Evolutionary conservation across 2,329 filamentous ascomycete genomes (phyloP).

Genomic region (Escovopsis sp.): DNA sequence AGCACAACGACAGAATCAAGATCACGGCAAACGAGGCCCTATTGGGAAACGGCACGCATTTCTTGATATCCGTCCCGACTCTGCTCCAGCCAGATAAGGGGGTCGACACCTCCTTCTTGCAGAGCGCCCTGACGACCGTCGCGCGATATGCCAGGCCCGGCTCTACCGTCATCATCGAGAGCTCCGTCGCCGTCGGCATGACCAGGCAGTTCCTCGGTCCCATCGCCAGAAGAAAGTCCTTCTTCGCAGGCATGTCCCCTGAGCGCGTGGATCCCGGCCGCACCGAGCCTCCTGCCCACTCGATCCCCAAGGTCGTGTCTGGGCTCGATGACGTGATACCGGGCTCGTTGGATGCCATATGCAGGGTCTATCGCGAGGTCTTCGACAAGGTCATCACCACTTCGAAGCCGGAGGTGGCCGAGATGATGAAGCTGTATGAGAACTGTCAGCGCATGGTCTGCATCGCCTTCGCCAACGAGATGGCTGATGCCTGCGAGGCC

Average conservation of each 20-base stretch:
- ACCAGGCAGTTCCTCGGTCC: conserved; percentile 33
- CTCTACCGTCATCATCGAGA: conserved; percentile 35
- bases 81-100: conserved; percentile 29
- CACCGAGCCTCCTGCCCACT: conserved; percentile 19
- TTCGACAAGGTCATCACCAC: conserved; percentile 34
- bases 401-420: conserved; percentile 36
- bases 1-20: conserved; percentile 13
- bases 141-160: conserved; percentile 25
- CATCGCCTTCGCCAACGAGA: conserved; percentile 40
- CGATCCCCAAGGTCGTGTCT: conserved; percentile 38
- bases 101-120: conserved; percentile 31
- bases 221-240: conserved; percentile 24
- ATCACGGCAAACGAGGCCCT: conserved; percentile 24
- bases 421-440: conserved; percentile 43
- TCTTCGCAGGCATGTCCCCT: conserved; percentile 35
- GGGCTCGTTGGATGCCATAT: conserved; percentile 28
- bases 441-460: conserved; percentile 41
- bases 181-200: conserved; percentile 39
- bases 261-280: conserved; percentile 38
- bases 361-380: conserved; percentile 27
- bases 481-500: conserved; percentile 34
- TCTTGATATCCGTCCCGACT: conserved; percentile 38
- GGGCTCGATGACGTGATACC: conserved; percentile 31
- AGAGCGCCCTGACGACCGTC: conserved; percentile 27
- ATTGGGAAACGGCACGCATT: conserved; percentile 30